Percentiles rank a stretch among this genome's conserved stretches.
These are phyloP conservation scores for Lichtheimia ornata DNA, from an alignment of 371 early-diverging fungal species.

Conservation along the genomic window DNA sequence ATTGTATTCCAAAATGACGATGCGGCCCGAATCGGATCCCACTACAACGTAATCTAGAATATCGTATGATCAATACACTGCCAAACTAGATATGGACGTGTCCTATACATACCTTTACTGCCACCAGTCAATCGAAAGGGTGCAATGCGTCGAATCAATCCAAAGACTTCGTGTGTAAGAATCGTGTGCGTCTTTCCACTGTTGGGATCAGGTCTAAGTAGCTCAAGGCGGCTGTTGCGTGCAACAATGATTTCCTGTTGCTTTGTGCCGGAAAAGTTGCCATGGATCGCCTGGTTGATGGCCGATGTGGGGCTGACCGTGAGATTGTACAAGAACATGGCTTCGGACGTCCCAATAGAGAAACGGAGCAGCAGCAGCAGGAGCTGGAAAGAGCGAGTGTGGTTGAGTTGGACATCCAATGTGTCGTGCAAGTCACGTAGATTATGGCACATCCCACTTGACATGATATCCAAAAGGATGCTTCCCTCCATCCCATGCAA, in stretches of 20 bases:
- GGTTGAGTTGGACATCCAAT: too few relatives aligned
- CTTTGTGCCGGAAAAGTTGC: constrained; percentile 92
- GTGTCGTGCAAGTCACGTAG: too few relatives aligned
- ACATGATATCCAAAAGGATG: too few relatives aligned
- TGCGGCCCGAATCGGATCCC: constrained; percentile 90
- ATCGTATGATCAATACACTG: neutral
- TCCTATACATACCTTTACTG: constrained; percentile 56
- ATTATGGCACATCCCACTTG: too few relatives aligned
- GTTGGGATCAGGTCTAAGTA: constrained; percentile 76
- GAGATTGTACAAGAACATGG: constrained; percentile 91
- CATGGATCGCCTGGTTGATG: constrained; percentile 80
- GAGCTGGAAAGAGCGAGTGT: too few relatives aligned
- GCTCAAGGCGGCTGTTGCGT: constrained; percentile 79
- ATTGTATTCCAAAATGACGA: constrained; percentile 91
- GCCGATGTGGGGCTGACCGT: constrained; percentile 84
- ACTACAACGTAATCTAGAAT: constrained; percentile 85
- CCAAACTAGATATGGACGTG: neutral
- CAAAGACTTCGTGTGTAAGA: constrained; percentile 84
- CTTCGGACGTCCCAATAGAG: too few relatives aligned
- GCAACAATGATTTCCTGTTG: constrained; percentile 91
- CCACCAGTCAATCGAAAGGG: constrained; percentile 79
- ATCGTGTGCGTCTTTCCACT: constrained; percentile 82
- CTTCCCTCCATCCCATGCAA: too few relatives aligned
- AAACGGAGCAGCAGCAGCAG: too few relatives aligned
- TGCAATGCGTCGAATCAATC: constrained; percentile 79